Evolutionary conservation across 148 eudicot species (phyloP).

Genomic region (Fagopyrum tataricum): DNA sequence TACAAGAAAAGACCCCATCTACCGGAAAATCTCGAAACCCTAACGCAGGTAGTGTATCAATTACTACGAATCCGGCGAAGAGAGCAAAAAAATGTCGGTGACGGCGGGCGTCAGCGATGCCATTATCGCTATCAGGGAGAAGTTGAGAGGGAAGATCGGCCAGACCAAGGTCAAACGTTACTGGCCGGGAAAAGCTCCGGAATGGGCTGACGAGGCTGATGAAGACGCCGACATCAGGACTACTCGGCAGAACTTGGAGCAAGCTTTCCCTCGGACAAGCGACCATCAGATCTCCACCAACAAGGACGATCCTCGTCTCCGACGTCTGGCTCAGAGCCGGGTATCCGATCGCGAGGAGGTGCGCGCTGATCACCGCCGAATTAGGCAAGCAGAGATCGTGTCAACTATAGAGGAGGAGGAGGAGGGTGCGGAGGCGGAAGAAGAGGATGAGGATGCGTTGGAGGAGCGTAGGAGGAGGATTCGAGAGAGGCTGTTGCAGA

Average conservation of each 20-base stretch:
- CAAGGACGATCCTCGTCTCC: conserved; percentile 56
- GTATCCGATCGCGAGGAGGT: conserved; percentile 47
- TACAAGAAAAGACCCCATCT: no score
- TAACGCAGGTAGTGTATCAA: not conserved
- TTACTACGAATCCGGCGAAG: not conserved
- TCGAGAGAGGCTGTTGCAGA: conserved; percentile 37
- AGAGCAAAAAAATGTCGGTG: conserved; percentile 49
- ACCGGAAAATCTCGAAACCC: no score
- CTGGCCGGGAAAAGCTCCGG: conserved; percentile 80
- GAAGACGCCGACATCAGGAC: conserved; percentile 48
- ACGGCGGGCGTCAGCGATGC: conserved; percentile 83
- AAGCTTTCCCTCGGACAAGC: conserved; percentile 42
- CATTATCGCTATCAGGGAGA: conserved; percentile 65
- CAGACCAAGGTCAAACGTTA: conserved; percentile 86
- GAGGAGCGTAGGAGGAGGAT: conserved; percentile 62
- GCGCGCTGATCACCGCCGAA: conserved; percentile 58
- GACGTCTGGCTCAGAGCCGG: conserved; percentile 52
- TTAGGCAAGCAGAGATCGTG: conserved; percentile 67
- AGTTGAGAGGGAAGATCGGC: conserved; percentile 78
- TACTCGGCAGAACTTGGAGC: conserved; percentile 33
- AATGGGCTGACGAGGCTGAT: conserved; percentile 73
- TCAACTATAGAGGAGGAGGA: conserved; percentile 59
- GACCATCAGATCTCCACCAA: conserved; percentile 16
- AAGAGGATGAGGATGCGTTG: conserved; percentile 61
- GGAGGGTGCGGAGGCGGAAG: conserved; percentile 40